These are phyloP conservation scores for Cornus kousa DNA, from an alignment of 148 eudicot genomes.

Conservation along the genomic window DNA sequence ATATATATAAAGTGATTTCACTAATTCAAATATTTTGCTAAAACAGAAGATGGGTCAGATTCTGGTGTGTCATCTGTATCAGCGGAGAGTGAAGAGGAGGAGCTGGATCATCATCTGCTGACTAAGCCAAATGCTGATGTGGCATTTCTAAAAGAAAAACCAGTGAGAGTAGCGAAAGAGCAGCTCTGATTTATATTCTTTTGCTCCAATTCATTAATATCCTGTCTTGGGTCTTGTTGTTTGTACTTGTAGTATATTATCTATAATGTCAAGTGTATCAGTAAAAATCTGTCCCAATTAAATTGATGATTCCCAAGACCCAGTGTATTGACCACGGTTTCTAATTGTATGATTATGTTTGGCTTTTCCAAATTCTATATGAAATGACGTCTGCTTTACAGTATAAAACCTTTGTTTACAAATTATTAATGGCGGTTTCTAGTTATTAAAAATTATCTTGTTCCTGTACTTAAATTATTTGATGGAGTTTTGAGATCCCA, in stretches of 20 bases:
- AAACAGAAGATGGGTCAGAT: conserved; percentile 53
- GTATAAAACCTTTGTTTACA: not conserved
- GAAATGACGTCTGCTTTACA: not conserved
- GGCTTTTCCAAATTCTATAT: not conserved
- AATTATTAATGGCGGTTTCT: not conserved
- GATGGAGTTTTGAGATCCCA: no score
- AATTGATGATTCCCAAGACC: conserved; percentile 5
- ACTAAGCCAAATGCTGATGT: conserved; percentile 50
- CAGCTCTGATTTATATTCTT: conserved; percentile 21
- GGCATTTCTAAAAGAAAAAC: conserved; percentile 74
- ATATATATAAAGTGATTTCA: not conserved
- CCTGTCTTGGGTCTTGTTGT: conserved; percentile 1
- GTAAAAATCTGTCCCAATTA: not conserved
- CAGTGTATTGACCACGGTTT: not conserved
- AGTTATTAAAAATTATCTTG: not conserved
- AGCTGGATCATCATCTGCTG: conserved; percentile 67
- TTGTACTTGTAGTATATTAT: conserved; percentile 7
- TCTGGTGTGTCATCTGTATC: conserved; percentile 39
- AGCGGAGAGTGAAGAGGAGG: conserved; percentile 50
- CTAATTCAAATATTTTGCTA: conserved; percentile 2
- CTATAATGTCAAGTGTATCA: conserved; percentile 4
- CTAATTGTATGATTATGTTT: not conserved
- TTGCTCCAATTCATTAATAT: not conserved
- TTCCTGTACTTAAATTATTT: not conserved
- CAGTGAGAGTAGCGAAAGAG: conserved; percentile 63